Evolutionary conservation across 2,329 filamentous ascomycete species (phyloP).

Genomic region (Beauveria asiatica): DNA sequence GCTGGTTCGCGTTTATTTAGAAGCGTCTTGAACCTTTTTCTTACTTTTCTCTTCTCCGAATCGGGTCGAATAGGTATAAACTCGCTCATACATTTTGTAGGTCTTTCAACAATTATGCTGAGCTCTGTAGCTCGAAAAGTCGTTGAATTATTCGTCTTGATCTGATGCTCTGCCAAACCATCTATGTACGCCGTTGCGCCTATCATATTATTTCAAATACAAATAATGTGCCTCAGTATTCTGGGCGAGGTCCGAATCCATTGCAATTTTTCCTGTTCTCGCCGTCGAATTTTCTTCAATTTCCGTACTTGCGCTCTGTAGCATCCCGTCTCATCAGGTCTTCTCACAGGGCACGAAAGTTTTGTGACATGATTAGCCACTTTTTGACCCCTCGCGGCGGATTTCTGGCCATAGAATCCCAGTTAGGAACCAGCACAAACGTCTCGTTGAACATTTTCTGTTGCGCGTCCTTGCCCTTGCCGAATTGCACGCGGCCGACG

Average conservation of each 20-base stretch:
- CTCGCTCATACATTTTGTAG: no score
- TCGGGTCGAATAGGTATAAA: no score
- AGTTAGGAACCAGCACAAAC: slow-evolving; percentile 73
- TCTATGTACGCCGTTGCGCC: background rate
- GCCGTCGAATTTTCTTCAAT: no score
- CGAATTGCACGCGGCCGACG: slow-evolving; percentile 63
- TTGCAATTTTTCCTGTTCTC: no score
- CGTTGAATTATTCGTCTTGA: no score
- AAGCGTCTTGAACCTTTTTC: no score
- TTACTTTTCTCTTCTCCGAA: no score
- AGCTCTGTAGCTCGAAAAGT: no score
- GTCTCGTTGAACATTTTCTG: slow-evolving; percentile 68
- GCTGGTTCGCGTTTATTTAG: no score
- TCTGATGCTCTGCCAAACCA: background rate
- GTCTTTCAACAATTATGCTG: no score
- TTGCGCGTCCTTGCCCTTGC: slow-evolving; percentile 51
- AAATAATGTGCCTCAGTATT: background rate
- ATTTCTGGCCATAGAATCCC: slow-evolving; percentile 47
- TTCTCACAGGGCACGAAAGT: slow-evolving; percentile 49
- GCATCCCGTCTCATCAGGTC: background rate
- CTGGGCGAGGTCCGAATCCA: background rate
- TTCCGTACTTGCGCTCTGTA: background rate
- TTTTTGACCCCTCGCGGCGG: slow-evolving; percentile 44
- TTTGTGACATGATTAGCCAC: slow-evolving; percentile 65
- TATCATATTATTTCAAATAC: background rate